These are phyloP conservation scores for Rhododendron henanense DNA, from an alignment of 148 eudicot species.

Conservation along the genomic window DNA sequence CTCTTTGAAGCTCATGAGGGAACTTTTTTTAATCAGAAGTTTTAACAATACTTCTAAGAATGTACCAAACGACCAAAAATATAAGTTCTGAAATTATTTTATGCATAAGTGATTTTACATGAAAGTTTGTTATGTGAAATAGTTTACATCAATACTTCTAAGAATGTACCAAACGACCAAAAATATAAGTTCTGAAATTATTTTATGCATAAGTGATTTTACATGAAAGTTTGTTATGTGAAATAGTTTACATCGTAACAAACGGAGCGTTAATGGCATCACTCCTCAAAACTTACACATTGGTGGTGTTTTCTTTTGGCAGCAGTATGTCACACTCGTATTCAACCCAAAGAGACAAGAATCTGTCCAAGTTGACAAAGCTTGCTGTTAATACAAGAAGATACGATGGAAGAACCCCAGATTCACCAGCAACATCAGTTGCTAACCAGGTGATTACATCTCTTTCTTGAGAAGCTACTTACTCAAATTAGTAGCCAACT, in stretches of 20 bases:
- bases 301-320: constrained; percentile 19
- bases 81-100: too few relatives aligned
- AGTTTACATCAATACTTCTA: background rate
- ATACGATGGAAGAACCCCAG: constrained; percentile 53
- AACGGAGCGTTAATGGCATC: background rate
- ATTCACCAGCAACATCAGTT: constrained; percentile 77
- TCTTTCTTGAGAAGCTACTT: background rate
- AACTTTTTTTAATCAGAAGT: background rate
- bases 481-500: background rate
- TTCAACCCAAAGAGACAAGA: constrained; percentile 63
- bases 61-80: too few relatives aligned
- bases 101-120: background rate
- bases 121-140: background rate
- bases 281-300: background rate
- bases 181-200: too few relatives aligned
- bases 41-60: background rate
- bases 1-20: background rate
- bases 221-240: background rate
- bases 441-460: constrained; percentile 57
- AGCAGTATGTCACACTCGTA: constrained; percentile 63
- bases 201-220: background rate
- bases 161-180: too few relatives aligned
- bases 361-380: constrained; percentile 66
- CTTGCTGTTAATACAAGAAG: constrained; percentile 61
- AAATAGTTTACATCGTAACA: background rate